A percentile compares a stretch with the other conserved stretches of the same genome.
These are phyloP conservation scores for Puccinia novopanici DNA, from an alignment of 1,284 basidiomycete species.

Conservation along the genomic window DNA sequence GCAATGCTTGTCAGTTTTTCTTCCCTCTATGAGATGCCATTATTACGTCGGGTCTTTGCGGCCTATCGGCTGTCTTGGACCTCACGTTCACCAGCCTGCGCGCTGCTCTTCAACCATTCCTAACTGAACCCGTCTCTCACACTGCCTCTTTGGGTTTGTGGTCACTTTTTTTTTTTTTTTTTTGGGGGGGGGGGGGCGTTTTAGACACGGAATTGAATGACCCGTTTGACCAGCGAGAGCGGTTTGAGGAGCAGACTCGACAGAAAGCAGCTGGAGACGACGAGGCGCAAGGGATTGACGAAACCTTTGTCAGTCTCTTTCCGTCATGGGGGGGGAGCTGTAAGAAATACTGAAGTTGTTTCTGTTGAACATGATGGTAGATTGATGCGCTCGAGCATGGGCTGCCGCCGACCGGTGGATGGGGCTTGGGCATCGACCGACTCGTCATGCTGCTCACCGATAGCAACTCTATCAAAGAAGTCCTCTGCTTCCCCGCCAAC, in stretches of 20 bases:
- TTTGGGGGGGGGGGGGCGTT: no score
- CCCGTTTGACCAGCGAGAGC: constrained; percentile 90
- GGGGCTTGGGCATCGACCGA: constrained; percentile 65
- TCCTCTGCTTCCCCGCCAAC: constrained; percentile 60
- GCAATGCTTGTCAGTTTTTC: constrained; percentile 64
- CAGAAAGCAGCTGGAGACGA: constrained; percentile 98
- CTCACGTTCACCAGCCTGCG: no score
- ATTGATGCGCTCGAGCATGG: constrained; percentile 84
- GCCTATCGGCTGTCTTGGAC: no score
- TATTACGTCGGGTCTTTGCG: not conserved
- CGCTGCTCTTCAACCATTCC: no score
- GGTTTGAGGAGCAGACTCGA: constrained; percentile 86
- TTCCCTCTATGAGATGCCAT: not conserved
- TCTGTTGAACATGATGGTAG: constrained; percentile 37
- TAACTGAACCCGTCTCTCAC: no score
- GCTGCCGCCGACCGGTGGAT: constrained; percentile 93
- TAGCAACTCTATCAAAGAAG: constrained; percentile 60
- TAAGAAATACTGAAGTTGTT: no score
- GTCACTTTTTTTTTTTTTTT: no score
- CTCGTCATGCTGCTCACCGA: constrained; percentile 59
- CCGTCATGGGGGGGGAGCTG: no score
- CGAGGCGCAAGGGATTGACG: constrained; percentile 95
- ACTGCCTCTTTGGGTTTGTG: no score
- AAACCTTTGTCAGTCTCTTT: constrained; percentile 70
- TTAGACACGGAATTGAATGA: constrained; percentile 92